Evolutionary conservation across 495 filamentous ascomycete species (phyloP).

Genomic region (Bacidia gigantensis): DNA sequence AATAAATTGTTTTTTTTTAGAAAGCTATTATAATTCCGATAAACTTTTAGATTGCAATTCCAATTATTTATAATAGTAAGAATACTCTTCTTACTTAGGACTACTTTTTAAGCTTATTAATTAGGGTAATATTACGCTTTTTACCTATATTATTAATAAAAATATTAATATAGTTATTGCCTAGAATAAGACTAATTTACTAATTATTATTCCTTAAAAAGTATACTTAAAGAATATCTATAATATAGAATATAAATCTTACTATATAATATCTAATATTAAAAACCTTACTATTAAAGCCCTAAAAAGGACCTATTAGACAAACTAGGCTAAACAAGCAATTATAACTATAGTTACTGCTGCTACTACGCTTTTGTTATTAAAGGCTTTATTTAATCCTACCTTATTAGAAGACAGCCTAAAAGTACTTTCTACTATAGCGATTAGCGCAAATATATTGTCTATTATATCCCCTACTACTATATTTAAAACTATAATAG

Average conservation of each 20-base stretch:
- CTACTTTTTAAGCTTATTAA: not conserved
- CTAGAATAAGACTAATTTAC: slow-evolving; percentile 2
- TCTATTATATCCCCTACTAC: too few species aligned
- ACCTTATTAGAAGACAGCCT: not conserved
- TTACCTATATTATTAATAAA: not conserved
- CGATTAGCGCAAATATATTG: too few species aligned
- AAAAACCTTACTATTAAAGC: not conserved
- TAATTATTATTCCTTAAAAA: not conserved
- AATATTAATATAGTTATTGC: not conserved
- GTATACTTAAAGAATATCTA: not conserved
- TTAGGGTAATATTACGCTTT: not conserved
- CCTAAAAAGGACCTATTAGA: too few species aligned
- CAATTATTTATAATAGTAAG: too few species aligned
- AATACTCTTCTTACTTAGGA: not conserved
- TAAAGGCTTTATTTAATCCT: not conserved
- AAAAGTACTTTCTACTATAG: too few species aligned
- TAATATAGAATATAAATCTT: not conserved
- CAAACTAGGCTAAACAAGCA: too few species aligned
- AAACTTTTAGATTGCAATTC: not conserved
- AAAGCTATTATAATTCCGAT: too few species aligned
- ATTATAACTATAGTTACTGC: too few species aligned
- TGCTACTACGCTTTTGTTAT: not conserved
- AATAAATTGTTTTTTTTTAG: too few species aligned
- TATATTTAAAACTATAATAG: too few species aligned
- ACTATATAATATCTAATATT: not conserved